Evolutionary conservation across 352 stramenopile genomes (phyloP), one percentile per base, ranked within the genome.

Genomic region (Phytophthora tubulina): DNA sequence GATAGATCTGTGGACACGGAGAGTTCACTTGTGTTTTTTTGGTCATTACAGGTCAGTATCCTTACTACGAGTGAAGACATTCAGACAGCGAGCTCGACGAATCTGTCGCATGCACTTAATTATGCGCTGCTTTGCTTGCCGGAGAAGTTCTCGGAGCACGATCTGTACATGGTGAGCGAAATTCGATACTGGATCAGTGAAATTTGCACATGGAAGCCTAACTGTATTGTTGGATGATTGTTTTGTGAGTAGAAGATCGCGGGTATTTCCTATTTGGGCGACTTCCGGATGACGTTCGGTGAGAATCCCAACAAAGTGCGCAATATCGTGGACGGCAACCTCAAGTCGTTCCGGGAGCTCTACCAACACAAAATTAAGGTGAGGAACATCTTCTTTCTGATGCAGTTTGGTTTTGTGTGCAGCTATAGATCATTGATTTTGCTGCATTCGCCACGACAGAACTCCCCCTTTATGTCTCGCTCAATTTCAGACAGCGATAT

Each of bases 271-370:
- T 97, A 97, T 71, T 51, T 92, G 14, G 91, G 91, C 38, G 91
- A 97, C 70, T 97, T 97, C 57, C 88, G 91, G 38, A 97, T 97
- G 91, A 88, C 78, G 32, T 96, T 97, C 66, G 90, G 90, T 7
- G 91, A 97, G 70, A 97, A 97, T 68, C 91, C 90, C 6, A 92
- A 92, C 61, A 97, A 97, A 57, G 91, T 97, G 27, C 86, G 88
- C 64, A 97, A 97, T 67, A 97, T 97, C 70, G 91, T 97, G 27
- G 82, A 88, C n/a, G 85, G 88, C 65, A 96, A 95, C 73, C 79
- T 93, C 32, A 80, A 81, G 31, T 79, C 73, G 6, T 97, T 97
- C 62, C 76, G 77, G 42, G 58, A 87, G 33, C 72, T 97, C 31
- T 97, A 97, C 70, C 63, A 78, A 9, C 73, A 78, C 56, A 89